Conservation (phyloP, 1,284 basidiomycete species). For the Sporisorium sorghi region DNA sequence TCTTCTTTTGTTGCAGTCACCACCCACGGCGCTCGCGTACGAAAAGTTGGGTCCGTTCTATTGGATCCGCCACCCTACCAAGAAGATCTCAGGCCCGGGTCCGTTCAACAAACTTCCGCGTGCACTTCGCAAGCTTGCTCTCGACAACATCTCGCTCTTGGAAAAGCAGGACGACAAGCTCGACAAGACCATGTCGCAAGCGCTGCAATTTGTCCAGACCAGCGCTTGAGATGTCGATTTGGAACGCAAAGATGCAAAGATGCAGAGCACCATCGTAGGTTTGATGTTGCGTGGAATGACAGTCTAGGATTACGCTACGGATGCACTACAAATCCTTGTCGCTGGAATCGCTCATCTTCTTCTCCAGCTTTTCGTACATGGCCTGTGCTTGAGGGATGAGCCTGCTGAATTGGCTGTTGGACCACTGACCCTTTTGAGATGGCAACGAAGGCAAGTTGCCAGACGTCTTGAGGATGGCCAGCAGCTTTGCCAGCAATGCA, state of each 20-base stretch:
- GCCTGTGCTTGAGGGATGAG: slow-evolving; percentile 47
- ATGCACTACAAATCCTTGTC: neutral
- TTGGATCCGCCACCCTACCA: slow-evolving; percentile 40
- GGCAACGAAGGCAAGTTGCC: slow-evolving; percentile 45
- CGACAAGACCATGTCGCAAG: slow-evolving; percentile 30
- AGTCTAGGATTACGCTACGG: neutral
- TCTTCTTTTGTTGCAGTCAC: slow-evolving; percentile 31
- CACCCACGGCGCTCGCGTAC: slow-evolving; percentile 15
- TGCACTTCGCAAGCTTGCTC: slow-evolving; percentile 25
- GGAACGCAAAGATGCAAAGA: neutral
- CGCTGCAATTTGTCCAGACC: slow-evolving; percentile 11
- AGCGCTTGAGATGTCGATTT: neutral
- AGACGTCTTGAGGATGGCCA: slow-evolving; percentile 46
- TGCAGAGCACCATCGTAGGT: neutral
- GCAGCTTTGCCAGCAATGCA: slow-evolving; percentile 43
- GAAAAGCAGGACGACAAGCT: slow-evolving; percentile 21
- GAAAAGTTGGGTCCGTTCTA: slow-evolving; percentile 43
- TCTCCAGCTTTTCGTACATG: slow-evolving; percentile 44
- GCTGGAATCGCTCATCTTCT: slow-evolving; percentile 33
- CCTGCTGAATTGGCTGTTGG: slow-evolving; percentile 45
- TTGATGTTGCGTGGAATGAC: neutral
- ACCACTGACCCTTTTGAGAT: slow-evolving; percentile 47
- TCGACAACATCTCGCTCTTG: slow-evolving; percentile 31
- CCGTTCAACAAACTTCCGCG: slow-evolving; percentile 30
- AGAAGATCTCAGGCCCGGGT: slow-evolving; percentile 27